These are phyloP conservation scores for Trypanosoma lewisi DNA, from an alignment of 208 protist genomes.

Conservation along the genomic window DNA sequence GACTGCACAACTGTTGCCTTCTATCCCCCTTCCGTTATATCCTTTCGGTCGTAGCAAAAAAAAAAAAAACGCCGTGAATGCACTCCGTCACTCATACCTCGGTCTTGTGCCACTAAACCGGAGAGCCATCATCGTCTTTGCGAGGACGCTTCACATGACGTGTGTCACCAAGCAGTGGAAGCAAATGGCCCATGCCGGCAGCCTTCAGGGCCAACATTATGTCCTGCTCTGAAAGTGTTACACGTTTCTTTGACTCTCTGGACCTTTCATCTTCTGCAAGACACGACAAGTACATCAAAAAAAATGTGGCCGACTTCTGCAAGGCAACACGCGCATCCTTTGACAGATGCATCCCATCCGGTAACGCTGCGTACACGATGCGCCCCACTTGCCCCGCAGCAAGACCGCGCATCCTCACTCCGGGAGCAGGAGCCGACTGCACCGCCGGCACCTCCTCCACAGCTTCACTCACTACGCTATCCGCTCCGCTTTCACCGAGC, in stretches of 20 bases:
- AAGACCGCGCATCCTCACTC: conserved; percentile 30
- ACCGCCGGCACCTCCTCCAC: not conserved
- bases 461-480: not conserved
- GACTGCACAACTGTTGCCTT: no score
- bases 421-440: not conserved
- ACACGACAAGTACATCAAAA: conserved; percentile 68
- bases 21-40: no score
- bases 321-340: conserved; percentile 67
- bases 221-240: conserved; percentile 66
- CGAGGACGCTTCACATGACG: conserved; percentile 40
- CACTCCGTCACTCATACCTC: no score
- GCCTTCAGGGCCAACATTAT: conserved; percentile 59
- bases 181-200: conserved; percentile 67
- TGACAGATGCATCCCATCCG: conserved; percentile 60
- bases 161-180: conserved; percentile 39
- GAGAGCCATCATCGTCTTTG: not conserved
- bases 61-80: conserved; percentile 1
- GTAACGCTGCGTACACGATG: conserved; percentile 49
- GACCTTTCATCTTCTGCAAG: conserved; percentile 66
- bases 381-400: conserved; percentile 77
- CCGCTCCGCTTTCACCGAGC: not conserved
- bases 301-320: conserved; percentile 74
- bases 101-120: no score
- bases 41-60: no score
- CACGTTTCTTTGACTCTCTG: conserved; percentile 36